These are phyloP conservation scores for Paramyrothecium roridum DNA, from an alignment of 2,329 filamentous ascomycete genomes.

Conservation along the genomic window DNA sequence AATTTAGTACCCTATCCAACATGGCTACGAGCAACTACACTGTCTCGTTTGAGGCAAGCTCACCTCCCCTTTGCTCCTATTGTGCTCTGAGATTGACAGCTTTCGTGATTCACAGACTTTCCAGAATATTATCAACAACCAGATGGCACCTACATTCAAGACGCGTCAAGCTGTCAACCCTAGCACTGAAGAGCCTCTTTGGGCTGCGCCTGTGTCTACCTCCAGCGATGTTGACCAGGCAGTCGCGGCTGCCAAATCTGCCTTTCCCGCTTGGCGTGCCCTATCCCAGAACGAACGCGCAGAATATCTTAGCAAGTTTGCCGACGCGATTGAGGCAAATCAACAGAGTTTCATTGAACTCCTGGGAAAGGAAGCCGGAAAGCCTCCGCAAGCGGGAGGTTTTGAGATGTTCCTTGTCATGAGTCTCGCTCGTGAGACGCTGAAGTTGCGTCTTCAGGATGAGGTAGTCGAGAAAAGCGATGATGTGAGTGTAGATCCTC, in stretches of 20 bases:
- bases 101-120: no score
- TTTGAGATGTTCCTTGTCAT: constrained; percentile 10
- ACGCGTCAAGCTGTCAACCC: constrained; percentile 21
- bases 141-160: constrained; percentile 11
- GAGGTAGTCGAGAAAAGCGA: constrained; percentile 27
- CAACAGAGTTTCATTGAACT: constrained; percentile 15
- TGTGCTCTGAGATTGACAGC: no score
- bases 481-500: constrained; percentile 17
- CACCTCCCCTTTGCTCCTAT: no score
- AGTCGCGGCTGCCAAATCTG: constrained; percentile 19
- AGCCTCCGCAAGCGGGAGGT: constrained; percentile 12
- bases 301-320: constrained; percentile 16
- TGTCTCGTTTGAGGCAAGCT: no score
- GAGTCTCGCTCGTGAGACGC: background rate
- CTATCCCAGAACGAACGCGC: constrained; percentile 18
- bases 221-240: constrained; percentile 24
- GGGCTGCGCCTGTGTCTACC: constrained; percentile 21
- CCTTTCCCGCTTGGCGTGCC: constrained; percentile 25
- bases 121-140: constrained; percentile 39
- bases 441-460: constrained; percentile 7
- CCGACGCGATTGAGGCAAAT: constrained; percentile 21
- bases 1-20: no score
- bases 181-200: constrained; percentile 26
- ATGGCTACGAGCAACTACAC: no score
- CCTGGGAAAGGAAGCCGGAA: constrained; percentile 18